Evolutionary conservation across 164 flowering plant genomes (phyloP), one percentile per base, ranked within the genome.

Genomic region (Cinnamomum chago): DNA sequence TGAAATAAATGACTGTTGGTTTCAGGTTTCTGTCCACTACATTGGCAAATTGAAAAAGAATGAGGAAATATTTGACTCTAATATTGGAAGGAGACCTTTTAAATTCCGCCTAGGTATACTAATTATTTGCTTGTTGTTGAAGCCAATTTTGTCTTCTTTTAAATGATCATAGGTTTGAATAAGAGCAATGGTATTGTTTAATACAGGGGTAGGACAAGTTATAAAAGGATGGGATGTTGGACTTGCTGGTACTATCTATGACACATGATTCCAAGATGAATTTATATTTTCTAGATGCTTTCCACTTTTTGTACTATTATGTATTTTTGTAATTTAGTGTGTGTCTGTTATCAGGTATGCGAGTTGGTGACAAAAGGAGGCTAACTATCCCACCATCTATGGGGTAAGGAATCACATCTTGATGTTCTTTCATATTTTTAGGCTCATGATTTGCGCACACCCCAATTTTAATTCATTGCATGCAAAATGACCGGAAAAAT

Each of bases 181-280:
- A 40, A 20, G 11, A 47, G 10, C 71, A 47, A 2, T 68, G 27
- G 55, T 65, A 50, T 76, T 70, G 20, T 27, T 60, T 79, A 15
- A 74, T 79, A 50, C 88, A 95, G 98, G 98, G 77, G 79, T 90
- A 7, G 95, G 92, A 25, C 79, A 89, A 79, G 99, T 95, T 67
- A 93, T 90, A 25, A 84, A 84, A 78, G 97, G 97, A 50, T 92
- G 99, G 97, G 99, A 93, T 82, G 91, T 90, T 70, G 99, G 98
- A 1, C 89, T 95, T 58, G 84, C 85, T 66, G 98, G 98, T 93
- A 87, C 73, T 76, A 25, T 58, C 35, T 35, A 69, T 18, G 3
- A 25, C 2, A 35, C 33, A 71, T 13, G 2, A 60, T 60, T 67
- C 62, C 67, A 47, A 5, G 15, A 23, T 35, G 20, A n/a, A 18